Evolutionary conservation across 805 yeast species (phyloP).

Genomic region (Pichia nakasei): DNA sequence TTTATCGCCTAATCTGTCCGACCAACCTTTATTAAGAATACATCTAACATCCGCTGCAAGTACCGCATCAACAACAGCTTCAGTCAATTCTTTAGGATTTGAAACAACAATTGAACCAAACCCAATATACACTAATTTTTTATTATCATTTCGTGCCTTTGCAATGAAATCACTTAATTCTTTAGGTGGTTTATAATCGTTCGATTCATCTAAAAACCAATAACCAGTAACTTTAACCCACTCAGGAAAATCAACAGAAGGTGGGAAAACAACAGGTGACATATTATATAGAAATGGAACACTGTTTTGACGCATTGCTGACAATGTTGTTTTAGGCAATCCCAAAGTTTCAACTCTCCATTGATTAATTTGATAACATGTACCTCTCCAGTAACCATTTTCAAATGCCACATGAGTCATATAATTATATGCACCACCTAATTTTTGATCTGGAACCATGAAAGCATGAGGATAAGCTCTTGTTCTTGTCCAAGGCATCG

Average conservation of each 20-base stretch:
- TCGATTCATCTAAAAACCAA: slow-evolving; percentile 69
- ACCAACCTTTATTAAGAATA: slow-evolving; percentile 91
- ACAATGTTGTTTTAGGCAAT: slow-evolving; percentile 62
- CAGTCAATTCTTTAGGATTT: slow-evolving; percentile 69
- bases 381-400: slow-evolving; percentile 89
- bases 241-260: slow-evolving; percentile 86
- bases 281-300: slow-evolving; percentile 87
- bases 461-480: slow-evolving; percentile 96
- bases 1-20: slow-evolving; percentile 50
- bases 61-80: slow-evolving; percentile 74
- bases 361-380: slow-evolving; percentile 72
- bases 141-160: slow-evolving; percentile 48
- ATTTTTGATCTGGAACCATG: slow-evolving; percentile 85
- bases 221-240: slow-evolving; percentile 96
- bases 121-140: slow-evolving; percentile 83
- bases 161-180: slow-evolving; percentile 51
- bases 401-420: slow-evolving; percentile 91
- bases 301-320: slow-evolving; percentile 60
- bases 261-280: slow-evolving; percentile 83
- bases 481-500: slow-evolving; percentile 98
- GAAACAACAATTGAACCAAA: slow-evolving; percentile 92
- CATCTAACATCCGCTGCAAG: slow-evolving; percentile 74
- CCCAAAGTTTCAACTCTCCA: slow-evolving; percentile 72
- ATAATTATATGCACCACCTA: slow-evolving; percentile 89
- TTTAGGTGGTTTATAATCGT: slow-evolving; percentile 48